Evolutionary conservation across 305 asterid species (phyloP).

Genomic region (Caryopteris hybrid): DNA sequence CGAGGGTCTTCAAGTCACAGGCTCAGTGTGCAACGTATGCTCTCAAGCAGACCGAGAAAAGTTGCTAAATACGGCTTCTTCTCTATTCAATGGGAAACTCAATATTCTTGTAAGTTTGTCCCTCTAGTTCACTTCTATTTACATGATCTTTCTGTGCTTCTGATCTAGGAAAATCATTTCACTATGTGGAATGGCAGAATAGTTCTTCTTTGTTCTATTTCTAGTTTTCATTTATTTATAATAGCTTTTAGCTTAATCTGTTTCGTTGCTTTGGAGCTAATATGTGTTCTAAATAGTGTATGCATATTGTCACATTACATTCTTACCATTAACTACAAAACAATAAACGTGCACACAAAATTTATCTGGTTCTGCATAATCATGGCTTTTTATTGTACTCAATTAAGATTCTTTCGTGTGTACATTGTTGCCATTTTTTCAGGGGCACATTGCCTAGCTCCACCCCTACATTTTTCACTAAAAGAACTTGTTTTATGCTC

Average conservation of each 20-base stretch:
- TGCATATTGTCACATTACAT: too few species aligned
- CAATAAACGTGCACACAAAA: not conserved
- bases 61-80: constrained; percentile 35
- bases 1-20: constrained; percentile 43
- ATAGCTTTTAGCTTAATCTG: not conserved
- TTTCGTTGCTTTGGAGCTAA: not conserved
- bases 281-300: not conserved
- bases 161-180: not conserved
- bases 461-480: not conserved
- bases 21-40: constrained; percentile 58
- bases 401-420: not conserved
- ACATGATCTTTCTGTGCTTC: not conserved
- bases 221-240: too few species aligned
- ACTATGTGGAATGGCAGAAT: too few species aligned
- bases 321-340: not conserved
- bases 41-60: constrained; percentile 42
- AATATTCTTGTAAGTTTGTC: constrained; percentile 49
- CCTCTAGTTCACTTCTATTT: not conserved
- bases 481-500: not conserved
- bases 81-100: constrained; percentile 50
- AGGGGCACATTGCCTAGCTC: too few species aligned
- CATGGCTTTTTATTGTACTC: not conserved
- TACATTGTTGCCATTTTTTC: not conserved
- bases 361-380: not conserved
- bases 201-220: not conserved